Evolutionary conservation across 352 stramenopile genomes (phyloP).

Genomic region (Poterioochromonas sp.): DNA sequence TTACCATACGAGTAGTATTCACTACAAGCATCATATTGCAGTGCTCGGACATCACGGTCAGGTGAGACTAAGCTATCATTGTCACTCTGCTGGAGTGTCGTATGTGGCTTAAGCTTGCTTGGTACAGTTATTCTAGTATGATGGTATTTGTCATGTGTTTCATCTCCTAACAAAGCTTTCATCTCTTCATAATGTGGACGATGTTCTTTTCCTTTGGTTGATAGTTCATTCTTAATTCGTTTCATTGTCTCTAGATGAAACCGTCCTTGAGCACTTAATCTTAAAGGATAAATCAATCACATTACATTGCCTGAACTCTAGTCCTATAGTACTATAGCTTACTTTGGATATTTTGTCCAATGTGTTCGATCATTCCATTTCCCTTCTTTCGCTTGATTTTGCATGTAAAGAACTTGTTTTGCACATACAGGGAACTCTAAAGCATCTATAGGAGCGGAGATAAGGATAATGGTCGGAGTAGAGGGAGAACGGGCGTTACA

Average conservation of each 20-base stretch:
- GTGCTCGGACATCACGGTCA: background rate
- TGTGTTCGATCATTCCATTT: too few relatives aligned
- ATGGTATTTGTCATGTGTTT: too few relatives aligned
- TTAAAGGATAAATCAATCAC: background rate
- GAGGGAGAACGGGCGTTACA: background rate
- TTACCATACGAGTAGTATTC: background rate
- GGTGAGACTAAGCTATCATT: background rate
- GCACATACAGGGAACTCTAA: conserved; percentile 1
- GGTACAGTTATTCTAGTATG: too few relatives aligned
- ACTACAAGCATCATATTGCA: background rate
- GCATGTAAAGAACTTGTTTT: too few relatives aligned
- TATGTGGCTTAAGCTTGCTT: too few relatives aligned
- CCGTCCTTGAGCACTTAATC: background rate
- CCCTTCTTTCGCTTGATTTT: too few relatives aligned
- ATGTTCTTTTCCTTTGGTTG: too few relatives aligned
- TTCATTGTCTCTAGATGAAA: background rate
- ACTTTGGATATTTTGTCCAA: too few relatives aligned
- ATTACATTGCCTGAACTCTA: background rate
- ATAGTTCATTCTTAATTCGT: background rate
- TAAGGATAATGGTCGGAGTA: background rate
- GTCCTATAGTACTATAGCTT: too few relatives aligned
- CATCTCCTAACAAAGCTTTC: too few relatives aligned
- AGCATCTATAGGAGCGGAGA: background rate
- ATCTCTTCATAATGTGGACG: too few relatives aligned
- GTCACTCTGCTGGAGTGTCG: too few relatives aligned